Evolutionary conservation across 768 basidiomycete genomes (phyloP).

Genomic region (Termitomyces sp.): DNA sequence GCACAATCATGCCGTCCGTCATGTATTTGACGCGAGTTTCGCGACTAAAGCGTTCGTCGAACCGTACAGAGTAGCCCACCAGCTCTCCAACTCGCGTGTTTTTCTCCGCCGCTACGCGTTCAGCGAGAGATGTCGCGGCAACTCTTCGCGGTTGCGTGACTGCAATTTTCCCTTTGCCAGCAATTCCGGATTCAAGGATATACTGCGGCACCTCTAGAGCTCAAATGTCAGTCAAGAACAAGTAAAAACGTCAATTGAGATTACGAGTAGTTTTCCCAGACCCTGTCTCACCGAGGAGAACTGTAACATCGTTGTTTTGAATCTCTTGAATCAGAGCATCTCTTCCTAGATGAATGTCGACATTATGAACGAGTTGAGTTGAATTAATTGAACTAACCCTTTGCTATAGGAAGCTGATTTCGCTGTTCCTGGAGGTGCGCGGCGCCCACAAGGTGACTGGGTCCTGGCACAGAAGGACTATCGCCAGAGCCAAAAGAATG

Average conservation of each 20-base stretch:
- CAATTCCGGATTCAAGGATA: conserved; percentile 75
- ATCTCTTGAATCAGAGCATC: conserved; percentile 74
- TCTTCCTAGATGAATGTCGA: conserved; percentile 44
- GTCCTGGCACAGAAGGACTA: conserved; percentile 14
- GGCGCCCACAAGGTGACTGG: conserved; percentile 19
- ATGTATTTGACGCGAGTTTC: conserved; percentile 91
- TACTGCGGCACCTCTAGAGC: conserved; percentile 91
- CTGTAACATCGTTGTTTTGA: conserved; percentile 71
- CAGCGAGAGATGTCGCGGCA: conserved; percentile 91
- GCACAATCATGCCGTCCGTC: conserved; percentile 96
- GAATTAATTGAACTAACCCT: conserved; percentile 39
- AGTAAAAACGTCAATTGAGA: background rate
- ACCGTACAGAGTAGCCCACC: conserved; percentile 95
- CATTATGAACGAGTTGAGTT: background rate
- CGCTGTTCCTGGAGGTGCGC: conserved; percentile 57
- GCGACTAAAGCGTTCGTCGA: conserved; percentile 73
- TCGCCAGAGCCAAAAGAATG: conserved; percentile 8
- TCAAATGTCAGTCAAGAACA: background rate
- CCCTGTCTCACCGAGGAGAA: conserved; percentile 94
- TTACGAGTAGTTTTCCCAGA: conserved; percentile 96
- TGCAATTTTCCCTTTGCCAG: conserved; percentile 70
- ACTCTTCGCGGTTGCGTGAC: conserved; percentile 95
- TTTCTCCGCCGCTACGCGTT: conserved; percentile 85
- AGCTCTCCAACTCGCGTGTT: conserved; percentile 62
- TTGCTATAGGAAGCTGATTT: conserved; percentile 70